Conservation (phyloP, 2,329 filamentous ascomycete species). For the Aspergillus chevalieri region DNA sequence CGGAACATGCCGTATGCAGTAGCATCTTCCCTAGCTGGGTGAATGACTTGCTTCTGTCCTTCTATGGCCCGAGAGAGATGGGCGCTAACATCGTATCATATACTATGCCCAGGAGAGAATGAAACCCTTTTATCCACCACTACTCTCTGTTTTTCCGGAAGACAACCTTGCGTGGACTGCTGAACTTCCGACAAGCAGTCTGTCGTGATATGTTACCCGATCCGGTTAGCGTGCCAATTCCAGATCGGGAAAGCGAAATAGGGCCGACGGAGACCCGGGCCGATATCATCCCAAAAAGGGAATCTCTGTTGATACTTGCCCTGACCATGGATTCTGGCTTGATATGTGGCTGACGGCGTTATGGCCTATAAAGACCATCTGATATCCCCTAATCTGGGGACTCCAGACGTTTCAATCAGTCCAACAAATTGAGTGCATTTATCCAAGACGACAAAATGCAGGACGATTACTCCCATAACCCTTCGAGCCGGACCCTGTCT, state of each 20-base stretch:
- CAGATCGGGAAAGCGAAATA: slow-evolving; percentile 13
- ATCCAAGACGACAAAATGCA: slow-evolving; percentile 7
- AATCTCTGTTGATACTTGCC: not conserved
- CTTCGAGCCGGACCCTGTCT: slow-evolving; percentile 20
- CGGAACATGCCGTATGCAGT: no score
- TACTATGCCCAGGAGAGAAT: no score
- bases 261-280: slow-evolving; percentile 1
- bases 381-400: not conserved
- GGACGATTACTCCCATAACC: slow-evolving; percentile 6
- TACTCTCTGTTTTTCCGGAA: not conserved
- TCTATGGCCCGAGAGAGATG: no score
- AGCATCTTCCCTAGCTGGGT: no score
- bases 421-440: not conserved
- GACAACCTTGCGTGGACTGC: not conserved
- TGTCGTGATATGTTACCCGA: slow-evolving; percentile 17
- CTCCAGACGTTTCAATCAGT: not conserved
- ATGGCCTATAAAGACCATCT: slow-evolving; percentile 2
- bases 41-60: no score
- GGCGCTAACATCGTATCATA: no score
- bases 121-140: no score
- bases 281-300: slow-evolving; percentile 3
- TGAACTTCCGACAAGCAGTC: slow-evolving; percentile 6
- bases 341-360: not conserved
- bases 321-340: not conserved
- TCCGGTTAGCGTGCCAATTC: slow-evolving; percentile 9